These are phyloP conservation scores for Aethionema arabicum DNA, from an alignment of 345 rosid genomes.

Conservation along the genomic window DNA sequence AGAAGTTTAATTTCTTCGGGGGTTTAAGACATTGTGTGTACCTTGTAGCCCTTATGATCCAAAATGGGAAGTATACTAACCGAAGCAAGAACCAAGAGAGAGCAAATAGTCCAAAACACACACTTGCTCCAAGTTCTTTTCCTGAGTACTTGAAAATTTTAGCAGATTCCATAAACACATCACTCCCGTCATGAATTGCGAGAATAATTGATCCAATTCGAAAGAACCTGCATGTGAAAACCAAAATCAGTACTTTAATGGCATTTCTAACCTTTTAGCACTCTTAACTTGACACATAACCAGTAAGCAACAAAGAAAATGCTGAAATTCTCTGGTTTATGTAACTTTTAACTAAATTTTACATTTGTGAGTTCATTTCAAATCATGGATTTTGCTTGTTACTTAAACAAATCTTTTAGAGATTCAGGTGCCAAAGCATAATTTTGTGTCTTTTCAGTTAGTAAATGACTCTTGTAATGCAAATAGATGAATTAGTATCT, in stretches of 20 bases:
- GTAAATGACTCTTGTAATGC: too few species aligned
- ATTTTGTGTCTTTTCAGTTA: background rate
- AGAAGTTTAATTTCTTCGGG: too few species aligned
- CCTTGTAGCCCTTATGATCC: constrained; percentile 82
- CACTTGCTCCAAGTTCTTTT: constrained; percentile 87
- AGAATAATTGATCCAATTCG: constrained; percentile 76
- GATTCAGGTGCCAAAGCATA: background rate
- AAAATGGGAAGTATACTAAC: constrained; percentile 86
- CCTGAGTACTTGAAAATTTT: constrained; percentile 87
- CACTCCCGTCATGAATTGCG: constrained; percentile 94
- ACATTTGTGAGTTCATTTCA: background rate
- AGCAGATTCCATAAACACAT: constrained; percentile 87
- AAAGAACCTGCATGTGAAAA: constrained; percentile 57
- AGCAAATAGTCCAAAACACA: constrained; percentile 87
- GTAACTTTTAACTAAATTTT: too few species aligned
- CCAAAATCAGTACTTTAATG: constrained; percentile 5
- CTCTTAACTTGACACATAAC: background rate
- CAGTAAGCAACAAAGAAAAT: too few species aligned
- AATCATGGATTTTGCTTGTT: background rate
- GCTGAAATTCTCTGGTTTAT: too few species aligned
- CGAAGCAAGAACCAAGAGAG: constrained; percentile 83
- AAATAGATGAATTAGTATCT: background rate
- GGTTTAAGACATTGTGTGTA: constrained; percentile 25
- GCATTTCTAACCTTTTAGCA: background rate
- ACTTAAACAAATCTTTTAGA: background rate